Base-by-base conservation (phyloP, 2,329 filamentous ascomycete genomes). In the Teratosphaeria gauchensis region DNA sequence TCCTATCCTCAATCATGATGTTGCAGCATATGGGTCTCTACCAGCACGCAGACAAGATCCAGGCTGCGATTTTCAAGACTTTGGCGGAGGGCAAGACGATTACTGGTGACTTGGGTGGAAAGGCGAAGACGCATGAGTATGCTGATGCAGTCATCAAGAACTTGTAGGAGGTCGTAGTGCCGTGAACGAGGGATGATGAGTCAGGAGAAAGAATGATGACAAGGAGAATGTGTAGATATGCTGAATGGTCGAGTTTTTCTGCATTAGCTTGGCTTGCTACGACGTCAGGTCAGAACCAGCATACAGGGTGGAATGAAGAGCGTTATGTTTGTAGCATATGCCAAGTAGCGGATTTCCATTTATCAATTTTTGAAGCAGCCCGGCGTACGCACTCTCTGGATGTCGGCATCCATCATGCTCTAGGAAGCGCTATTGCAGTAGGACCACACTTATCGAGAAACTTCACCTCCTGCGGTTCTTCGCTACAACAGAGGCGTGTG, bases 1-100 rank as follows among this genome's bases (percentile, higher is more conserved):
- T 99, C 65, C 88, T 97, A 72, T 90, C 85, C 77, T 95, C 89
- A 76, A 94, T 97, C 81, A 97, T 99, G 94, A 97, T 99, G 94
- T 80, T 99, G 83, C 87, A 94, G 77, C 94, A 99, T 80, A 97
- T 99, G 92, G 86, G 89, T 71, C 83, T 99, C 65, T 86, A 80
- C 76, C 82, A 90, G 64, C 86, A 97, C 75, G 94, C 94, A 67
- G 76, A 81, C 75, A 86, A 85, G 76, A 97, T 99, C 73, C 90
- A 97, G 83, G 88, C 84, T 77, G 94, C 99, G 83, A 79, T 9
- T 75, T 74, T 4, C 79, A 84, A 2, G 80, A 82, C 62, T 74
- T 73, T 14, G 81, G 77, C n/a, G 80, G 79, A 58, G 72, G 94
- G 94, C 80, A 96, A 96, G 82, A 77, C 85, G 63, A 85, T 99